phyloP scores from a whole-genome alignment of 106 monocot species.

The Xerophyta viscosa region DNA sequence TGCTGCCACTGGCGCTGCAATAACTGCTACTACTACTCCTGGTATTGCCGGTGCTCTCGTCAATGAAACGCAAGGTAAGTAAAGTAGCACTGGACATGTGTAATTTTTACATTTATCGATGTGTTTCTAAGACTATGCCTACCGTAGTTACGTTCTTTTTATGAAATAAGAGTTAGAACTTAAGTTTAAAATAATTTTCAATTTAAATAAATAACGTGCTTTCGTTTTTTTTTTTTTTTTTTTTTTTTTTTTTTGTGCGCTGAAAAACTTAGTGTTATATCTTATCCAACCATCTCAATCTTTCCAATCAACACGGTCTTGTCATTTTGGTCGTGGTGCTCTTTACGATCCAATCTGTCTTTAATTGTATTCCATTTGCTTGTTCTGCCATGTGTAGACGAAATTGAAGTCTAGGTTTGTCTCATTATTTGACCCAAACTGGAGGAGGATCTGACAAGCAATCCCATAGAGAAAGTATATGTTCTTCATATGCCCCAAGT shows the following conservation, averaged over 20 bases:
- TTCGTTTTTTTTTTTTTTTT: too few species aligned
- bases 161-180: too few species aligned
- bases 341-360: too few species aligned
- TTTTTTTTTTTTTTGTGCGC: too few species aligned
- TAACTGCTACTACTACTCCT: not conserved
- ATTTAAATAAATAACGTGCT: too few species aligned
- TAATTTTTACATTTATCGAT: not conserved
- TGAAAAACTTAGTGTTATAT: too few species aligned
- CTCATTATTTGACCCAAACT: not conserved
- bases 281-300: too few species aligned
- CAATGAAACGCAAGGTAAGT: slow-evolving; percentile 35
- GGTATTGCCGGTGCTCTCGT: slow-evolving; percentile 2
- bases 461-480: not conserved
- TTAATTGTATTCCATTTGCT: not conserved
- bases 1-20: slow-evolving; percentile 4
- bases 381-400: not conserved
- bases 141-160: too few species aligned
- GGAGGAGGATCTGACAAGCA: not conserved
- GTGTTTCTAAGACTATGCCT: too few species aligned
- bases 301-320: too few species aligned
- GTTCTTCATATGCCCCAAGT: not conserved
- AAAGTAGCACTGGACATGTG: not conserved
- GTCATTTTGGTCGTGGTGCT: too few species aligned
- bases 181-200: too few species aligned
- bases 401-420: not conserved